Evolutionary conservation across 805 yeast species (phyloP).

Genomic region (Vanderwaltozyma verrucispora): DNA sequence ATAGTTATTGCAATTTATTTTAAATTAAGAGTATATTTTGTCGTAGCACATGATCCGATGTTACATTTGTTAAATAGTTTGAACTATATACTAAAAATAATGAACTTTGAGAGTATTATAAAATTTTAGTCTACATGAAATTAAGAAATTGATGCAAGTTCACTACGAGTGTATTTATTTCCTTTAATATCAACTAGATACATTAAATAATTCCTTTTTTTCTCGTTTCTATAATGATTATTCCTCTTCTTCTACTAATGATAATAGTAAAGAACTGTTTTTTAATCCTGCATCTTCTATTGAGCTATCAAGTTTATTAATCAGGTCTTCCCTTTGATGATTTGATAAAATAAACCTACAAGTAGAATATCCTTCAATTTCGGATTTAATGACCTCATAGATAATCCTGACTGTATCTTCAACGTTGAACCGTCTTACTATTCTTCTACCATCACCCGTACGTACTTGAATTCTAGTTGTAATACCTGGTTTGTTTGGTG

Average conservation of each 20-base stretch:
- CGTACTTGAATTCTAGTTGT: constrained; percentile 81
- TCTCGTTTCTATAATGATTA: too few relatives aligned
- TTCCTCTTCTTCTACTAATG: constrained; percentile 29
- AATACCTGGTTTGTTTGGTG: constrained; percentile 40
- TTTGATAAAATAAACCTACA: constrained; percentile 45
- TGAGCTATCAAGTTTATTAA: constrained; percentile 41
- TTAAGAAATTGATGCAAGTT: too few relatives aligned
- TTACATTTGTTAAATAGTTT: too few relatives aligned
- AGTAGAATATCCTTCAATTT: constrained; percentile 34
- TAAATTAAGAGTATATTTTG: too few relatives aligned
- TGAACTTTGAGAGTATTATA: too few relatives aligned
- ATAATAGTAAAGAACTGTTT: constrained; percentile 73
- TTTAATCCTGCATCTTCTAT: constrained; percentile 68
- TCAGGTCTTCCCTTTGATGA: constrained; percentile 47
- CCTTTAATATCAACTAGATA: too few relatives aligned
- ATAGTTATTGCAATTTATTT: too few relatives aligned
- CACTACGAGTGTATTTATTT: too few relatives aligned
- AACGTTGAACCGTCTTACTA: constrained; percentile 56
- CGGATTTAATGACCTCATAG: constrained; percentile 57
- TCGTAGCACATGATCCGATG: too few relatives aligned
- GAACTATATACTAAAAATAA: too few relatives aligned
- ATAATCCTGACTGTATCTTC: constrained; percentile 49
- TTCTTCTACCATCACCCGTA: constrained; percentile 75
- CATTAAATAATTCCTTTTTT: too few relatives aligned
- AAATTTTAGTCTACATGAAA: too few relatives aligned